phyloP scores from a whole-genome alignment of 2,329 filamentous ascomycete genomes.

The Hymenoscyphus occultus region DNA sequence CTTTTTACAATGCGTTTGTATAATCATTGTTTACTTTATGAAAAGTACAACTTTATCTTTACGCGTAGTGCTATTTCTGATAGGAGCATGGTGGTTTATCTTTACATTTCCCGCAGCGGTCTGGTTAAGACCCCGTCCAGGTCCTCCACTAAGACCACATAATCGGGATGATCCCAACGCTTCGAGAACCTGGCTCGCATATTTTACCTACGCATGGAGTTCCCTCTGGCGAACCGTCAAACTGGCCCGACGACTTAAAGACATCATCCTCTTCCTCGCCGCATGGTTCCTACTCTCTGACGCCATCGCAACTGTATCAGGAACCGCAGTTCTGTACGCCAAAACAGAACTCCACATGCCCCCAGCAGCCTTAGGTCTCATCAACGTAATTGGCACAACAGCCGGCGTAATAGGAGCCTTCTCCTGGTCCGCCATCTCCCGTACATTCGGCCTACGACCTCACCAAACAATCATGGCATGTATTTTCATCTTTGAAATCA shows the following conservation, averaged over 20 bases:
- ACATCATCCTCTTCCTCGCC: slow-evolving; percentile 74
- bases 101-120: slow-evolving; percentile 87
- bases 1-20: slow-evolving; percentile 77
- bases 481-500: slow-evolving; percentile 85
- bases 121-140: slow-evolving; percentile 85
- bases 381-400: slow-evolving; percentile 87
- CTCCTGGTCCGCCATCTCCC: slow-evolving; percentile 79
- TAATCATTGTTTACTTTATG: slow-evolving; percentile 70
- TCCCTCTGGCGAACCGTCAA: slow-evolving; percentile 77
- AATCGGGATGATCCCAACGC: slow-evolving; percentile 25
- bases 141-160: slow-evolving; percentile 64
- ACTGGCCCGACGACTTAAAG: slow-evolving; percentile 68
- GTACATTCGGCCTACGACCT: slow-evolving; percentile 65
- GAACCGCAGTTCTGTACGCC: slow-evolving; percentile 91
- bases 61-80: slow-evolving; percentile 78
- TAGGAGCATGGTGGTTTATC: slow-evolving; percentile 88
- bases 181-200: slow-evolving; percentile 59
- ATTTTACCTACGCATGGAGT: slow-evolving; percentile 81
- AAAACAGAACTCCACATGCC: slow-evolving; percentile 92
- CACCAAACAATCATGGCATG: slow-evolving; percentile 91
- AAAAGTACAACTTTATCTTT: slow-evolving; percentile 81
- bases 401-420: slow-evolving; percentile 86
- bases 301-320: slow-evolving; percentile 89
- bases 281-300: slow-evolving; percentile 96
- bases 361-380: slow-evolving; percentile 81